These are phyloP conservation scores for Pythium utonaiense DNA, from an alignment of 352 stramenopile genomes.

Conservation along the genomic window DNA sequence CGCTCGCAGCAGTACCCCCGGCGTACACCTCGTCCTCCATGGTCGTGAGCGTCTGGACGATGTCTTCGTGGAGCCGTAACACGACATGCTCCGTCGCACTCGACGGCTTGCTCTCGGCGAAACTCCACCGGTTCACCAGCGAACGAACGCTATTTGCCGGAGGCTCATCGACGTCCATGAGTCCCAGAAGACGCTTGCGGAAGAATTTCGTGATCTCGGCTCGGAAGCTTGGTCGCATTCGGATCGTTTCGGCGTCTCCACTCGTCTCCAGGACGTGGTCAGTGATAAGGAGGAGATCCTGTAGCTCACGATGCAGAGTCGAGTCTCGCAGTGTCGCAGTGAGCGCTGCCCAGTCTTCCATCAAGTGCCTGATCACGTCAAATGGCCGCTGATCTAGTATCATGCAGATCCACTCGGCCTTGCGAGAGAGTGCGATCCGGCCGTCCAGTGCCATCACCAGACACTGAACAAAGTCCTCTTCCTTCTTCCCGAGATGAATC, in stretches of 20 bases:
- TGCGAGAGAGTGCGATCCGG: slow-evolving; percentile 31
- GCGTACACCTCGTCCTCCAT: slow-evolving; percentile 25
- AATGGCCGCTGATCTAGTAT: slow-evolving; percentile 30
- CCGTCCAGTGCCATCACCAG: slow-evolving; percentile 65
- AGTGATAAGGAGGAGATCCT: slow-evolving; percentile 46
- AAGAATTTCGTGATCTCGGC: slow-evolving; percentile 51
- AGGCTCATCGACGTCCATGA: slow-evolving; percentile 23
- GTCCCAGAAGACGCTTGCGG: slow-evolving; percentile 33
- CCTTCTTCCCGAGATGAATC: slow-evolving; percentile 41
- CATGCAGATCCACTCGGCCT: slow-evolving; percentile 31
- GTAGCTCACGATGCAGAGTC: neutral
- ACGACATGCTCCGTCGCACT: slow-evolving; percentile 7
- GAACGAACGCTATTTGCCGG: slow-evolving; percentile 2
- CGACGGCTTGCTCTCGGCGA: neutral
- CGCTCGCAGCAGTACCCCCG: slow-evolving; percentile 27
- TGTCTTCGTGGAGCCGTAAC: slow-evolving; percentile 55
- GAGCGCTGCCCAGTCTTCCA: slow-evolving; percentile 43
- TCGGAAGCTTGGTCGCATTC: slow-evolving; percentile 43
- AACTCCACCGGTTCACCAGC: slow-evolving; percentile 4
- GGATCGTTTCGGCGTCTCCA: slow-evolving; percentile 17
- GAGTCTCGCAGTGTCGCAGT: neutral
- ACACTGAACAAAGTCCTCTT: slow-evolving; percentile 29
- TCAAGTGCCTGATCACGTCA: slow-evolving; percentile 24
- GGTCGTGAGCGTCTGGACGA: slow-evolving; percentile 41
- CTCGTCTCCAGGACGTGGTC: slow-evolving; percentile 34